Evolutionary conservation across 805 yeast species (phyloP).

Genomic region (Metschnikowia picachoensis): DNA sequence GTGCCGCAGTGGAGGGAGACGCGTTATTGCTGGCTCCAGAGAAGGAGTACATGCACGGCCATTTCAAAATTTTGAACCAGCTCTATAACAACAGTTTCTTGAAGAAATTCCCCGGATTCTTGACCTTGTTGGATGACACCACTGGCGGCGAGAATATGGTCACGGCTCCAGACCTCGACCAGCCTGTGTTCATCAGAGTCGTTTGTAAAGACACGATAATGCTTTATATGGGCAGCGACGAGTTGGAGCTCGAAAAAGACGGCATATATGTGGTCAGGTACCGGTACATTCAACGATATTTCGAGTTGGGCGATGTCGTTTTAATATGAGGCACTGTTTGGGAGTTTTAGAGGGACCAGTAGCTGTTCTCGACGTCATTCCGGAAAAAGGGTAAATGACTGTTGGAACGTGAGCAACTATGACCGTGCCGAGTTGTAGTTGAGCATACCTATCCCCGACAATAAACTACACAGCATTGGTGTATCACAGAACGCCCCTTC

Average conservation of each 20-base stretch:
- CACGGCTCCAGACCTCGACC: slow-evolving; percentile 68
- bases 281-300: slow-evolving; percentile 33
- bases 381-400: too few relatives aligned
- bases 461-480: too few relatives aligned
- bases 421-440: too few relatives aligned
- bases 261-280: slow-evolving; percentile 77
- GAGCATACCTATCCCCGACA: too few relatives aligned
- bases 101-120: slow-evolving; percentile 57
- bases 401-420: too few relatives aligned
- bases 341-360: not conserved
- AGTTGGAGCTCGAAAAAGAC: slow-evolving; percentile 37
- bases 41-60: slow-evolving; percentile 59
- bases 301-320: slow-evolving; percentile 36
- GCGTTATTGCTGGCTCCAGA: slow-evolving; percentile 54
- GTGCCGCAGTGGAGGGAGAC: slow-evolving; percentile 24
- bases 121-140: slow-evolving; percentile 74
- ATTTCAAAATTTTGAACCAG: slow-evolving; percentile 58
- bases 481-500: not conserved
- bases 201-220: slow-evolving; percentile 31
- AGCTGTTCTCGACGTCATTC: too few relatives aligned
- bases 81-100: slow-evolving; percentile 69
- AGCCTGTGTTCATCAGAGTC: slow-evolving; percentile 74
- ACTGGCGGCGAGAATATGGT: slow-evolving; percentile 65
- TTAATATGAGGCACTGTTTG: slow-evolving; percentile 25
- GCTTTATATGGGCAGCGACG: slow-evolving; percentile 27